Evolutionary conservation across 768 basidiomycete species (phyloP).

Genomic region (Amanita inopinata): DNA sequence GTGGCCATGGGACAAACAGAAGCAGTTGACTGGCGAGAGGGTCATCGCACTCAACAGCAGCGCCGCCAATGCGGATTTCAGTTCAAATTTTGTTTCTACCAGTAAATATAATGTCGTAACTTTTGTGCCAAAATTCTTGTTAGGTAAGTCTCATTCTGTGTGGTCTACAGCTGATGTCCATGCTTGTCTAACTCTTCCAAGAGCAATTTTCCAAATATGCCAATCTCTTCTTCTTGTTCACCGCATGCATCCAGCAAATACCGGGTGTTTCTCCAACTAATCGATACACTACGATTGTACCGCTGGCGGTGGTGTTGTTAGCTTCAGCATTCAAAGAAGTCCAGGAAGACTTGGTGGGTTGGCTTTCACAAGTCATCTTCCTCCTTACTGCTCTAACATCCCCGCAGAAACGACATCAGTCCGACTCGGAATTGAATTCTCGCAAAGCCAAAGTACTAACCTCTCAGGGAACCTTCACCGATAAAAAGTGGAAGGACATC

Average conservation of each 20-base stretch:
- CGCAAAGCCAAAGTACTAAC: slow-evolving; percentile 70
- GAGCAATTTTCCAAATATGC: slow-evolving; percentile 99
- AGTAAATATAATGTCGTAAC: slow-evolving; percentile 88
- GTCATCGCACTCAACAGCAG: slow-evolving; percentile 77
- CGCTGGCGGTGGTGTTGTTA: slow-evolving; percentile 78
- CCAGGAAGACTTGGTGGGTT: slow-evolving; percentile 83
- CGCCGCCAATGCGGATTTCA: slow-evolving; percentile 52
- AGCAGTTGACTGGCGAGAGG: slow-evolving; percentile 61
- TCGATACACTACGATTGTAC: slow-evolving; percentile 87
- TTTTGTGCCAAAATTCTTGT: slow-evolving; percentile 89
- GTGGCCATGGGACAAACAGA: slow-evolving; percentile 79
- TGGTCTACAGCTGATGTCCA: background rate
- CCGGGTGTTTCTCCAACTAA: slow-evolving; percentile 97
- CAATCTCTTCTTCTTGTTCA: slow-evolving; percentile 97
- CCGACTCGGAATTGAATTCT: slow-evolving; percentile 85
- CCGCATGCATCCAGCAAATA: slow-evolving; percentile 94
- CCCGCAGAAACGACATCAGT: slow-evolving; percentile 87
- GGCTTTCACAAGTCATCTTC: background rate
- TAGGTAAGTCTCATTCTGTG: slow-evolving; percentile 45
- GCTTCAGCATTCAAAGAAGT: slow-evolving; percentile 94
- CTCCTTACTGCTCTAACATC: slow-evolving; percentile 4
- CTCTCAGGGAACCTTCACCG: slow-evolving; percentile 51
- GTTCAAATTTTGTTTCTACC: slow-evolving; percentile 82
- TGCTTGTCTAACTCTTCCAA: slow-evolving; percentile 22
- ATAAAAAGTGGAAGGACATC: slow-evolving; percentile 83